These are phyloP conservation scores for Rosa lucieae DNA, from an alignment of 306 rosid genomes.

Conservation along the genomic window DNA sequence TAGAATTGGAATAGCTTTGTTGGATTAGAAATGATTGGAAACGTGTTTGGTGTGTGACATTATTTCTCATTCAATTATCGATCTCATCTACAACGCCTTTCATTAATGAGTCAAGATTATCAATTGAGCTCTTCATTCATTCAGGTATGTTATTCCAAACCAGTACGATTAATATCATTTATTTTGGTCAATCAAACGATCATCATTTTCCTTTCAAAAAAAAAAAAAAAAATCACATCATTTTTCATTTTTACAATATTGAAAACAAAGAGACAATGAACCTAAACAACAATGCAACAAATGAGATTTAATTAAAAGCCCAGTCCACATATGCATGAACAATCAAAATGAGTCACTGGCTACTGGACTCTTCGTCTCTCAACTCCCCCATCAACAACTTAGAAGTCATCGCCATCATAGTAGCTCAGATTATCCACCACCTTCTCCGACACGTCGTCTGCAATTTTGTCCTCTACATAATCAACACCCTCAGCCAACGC, in stretches of 20 bases:
- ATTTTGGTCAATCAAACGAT: background rate
- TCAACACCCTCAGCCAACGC: slow-evolving; percentile 68
- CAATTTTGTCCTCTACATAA: slow-evolving; percentile 60
- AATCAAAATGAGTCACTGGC: background rate
- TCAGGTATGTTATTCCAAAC: background rate
- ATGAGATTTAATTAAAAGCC: background rate
- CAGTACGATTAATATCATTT: no score
- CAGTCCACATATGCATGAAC: background rate
- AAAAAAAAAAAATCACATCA: no score
- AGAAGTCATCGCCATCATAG: slow-evolving; percentile 46
- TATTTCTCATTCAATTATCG: no score
- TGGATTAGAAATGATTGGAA: no score
- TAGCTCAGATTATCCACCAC: slow-evolving; percentile 60
- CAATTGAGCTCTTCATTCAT: no score
- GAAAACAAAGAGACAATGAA: background rate
- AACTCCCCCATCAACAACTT: background rate
- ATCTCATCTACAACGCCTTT: no score
- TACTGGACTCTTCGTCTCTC: background rate
- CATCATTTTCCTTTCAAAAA: background rate
- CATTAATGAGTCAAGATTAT: background rate
- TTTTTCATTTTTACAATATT: background rate
- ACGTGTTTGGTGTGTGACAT: no score
- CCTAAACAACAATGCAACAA: background rate
- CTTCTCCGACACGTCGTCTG: slow-evolving; percentile 52
- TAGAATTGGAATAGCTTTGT: no score